These are phyloP conservation scores for Vitis cinerea DNA, from an alignment of 164 flowering plant species.

Conservation along the genomic window DNA sequence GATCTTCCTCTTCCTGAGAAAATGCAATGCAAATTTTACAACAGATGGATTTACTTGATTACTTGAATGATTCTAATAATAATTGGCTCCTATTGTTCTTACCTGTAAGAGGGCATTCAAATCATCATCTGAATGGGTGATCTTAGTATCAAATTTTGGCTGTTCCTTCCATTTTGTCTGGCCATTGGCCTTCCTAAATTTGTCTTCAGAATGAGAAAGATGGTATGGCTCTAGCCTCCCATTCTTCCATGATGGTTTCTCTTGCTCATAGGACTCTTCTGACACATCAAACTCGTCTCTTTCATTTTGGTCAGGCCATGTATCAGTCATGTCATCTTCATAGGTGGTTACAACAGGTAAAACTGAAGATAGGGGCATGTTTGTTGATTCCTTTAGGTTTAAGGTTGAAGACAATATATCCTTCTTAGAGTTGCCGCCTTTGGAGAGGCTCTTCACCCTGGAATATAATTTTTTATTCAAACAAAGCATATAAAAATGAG, in stretches of 20 bases:
- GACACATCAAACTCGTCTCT: conserved; percentile 47
- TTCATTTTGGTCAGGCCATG: conserved; percentile 28
- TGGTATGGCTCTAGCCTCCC: conserved; percentile 36
- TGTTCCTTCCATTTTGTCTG: conserved; percentile 47
- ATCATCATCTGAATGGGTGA: conserved; percentile 55
- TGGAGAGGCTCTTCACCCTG: conserved; percentile 96
- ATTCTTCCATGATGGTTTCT: conserved; percentile 49
- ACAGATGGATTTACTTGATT: not conserved
- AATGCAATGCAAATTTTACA: not conserved
- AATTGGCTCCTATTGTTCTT: not conserved
- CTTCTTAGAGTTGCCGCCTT: conserved; percentile 68
- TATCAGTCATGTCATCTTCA: conserved; percentile 35
- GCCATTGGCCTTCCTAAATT: conserved; percentile 34
- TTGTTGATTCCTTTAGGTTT: conserved; percentile 60
- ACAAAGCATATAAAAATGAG: not conserved
- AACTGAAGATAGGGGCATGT: conserved; percentile 44
- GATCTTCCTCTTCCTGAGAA: conserved; percentile 76
- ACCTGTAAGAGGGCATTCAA: conserved; percentile 74
- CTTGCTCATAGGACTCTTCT: conserved; percentile 54
- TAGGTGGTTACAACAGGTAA: conserved; percentile 28
- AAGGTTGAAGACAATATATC: conserved; percentile 47
- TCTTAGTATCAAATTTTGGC: conserved; percentile 33
- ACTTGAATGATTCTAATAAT: not conserved
- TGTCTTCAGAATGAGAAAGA: conserved; percentile 38
- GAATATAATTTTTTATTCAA: not conserved